Conservation (phyloP, 202 grass and related monocot genomes). For the Carex arenaria region DNA sequence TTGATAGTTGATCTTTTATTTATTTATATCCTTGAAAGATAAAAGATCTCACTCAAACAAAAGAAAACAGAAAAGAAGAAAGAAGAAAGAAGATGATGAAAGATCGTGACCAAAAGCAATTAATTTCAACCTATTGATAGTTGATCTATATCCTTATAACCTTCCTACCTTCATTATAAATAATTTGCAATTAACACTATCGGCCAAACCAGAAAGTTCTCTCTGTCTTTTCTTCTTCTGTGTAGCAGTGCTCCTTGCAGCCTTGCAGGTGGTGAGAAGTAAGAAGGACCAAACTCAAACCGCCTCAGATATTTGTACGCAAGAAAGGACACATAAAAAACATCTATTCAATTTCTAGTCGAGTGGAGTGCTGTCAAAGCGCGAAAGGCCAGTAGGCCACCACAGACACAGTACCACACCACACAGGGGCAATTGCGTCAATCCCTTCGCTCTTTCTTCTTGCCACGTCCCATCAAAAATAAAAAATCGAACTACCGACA, state of each 20-base stretch:
- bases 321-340: not conserved
- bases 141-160: not conserved
- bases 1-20: no score
- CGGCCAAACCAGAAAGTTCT: not conserved
- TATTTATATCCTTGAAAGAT: no score
- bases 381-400: not conserved
- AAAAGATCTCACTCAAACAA: no score
- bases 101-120: not conserved
- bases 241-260: not conserved
- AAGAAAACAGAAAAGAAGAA: no score
- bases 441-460: slow-evolving; percentile 33
- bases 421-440: slow-evolving; percentile 13
- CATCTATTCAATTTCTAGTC: not conserved
- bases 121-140: slow-evolving; percentile 21
- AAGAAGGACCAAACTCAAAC: not conserved
- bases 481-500: slow-evolving; percentile 15
- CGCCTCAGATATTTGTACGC: not conserved
- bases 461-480: not conserved
- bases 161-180: not conserved
- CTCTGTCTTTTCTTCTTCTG: not conserved
- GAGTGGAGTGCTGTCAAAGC: not conserved
- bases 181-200: not conserved
- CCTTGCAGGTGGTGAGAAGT: not conserved
- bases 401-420: not conserved
- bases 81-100: no score